Evolutionary conservation across 129 eudicot species (phyloP).

Genomic region (Pseudognaphalium luteoalbum): DNA sequence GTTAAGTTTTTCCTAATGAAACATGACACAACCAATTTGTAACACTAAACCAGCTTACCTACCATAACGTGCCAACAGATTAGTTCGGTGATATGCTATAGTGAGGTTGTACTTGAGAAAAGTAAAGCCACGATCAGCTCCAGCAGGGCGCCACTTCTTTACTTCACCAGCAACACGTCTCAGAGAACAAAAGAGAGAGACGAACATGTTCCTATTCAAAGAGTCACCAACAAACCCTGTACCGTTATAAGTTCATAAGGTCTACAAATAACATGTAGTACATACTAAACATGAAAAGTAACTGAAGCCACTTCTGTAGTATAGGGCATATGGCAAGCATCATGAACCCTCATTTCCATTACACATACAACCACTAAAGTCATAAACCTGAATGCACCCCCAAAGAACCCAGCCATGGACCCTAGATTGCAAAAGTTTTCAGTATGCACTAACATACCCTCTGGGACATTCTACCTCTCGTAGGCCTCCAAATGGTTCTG

Average conservation of each 20-base stretch:
- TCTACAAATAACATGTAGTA: conserved; percentile 30
- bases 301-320: conserved; percentile 7
- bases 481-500: neutral
- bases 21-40: neutral
- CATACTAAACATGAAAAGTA: conserved; percentile 10
- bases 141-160: conserved; percentile 97
- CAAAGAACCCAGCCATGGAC: conserved; percentile 11
- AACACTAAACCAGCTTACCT: conserved; percentile 68
- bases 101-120: conserved; percentile 86
- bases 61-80: conserved; percentile 93
- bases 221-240: conserved; percentile 99
- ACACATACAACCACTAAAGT: conserved; percentile 12
- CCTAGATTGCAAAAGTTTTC: conserved; percentile 2
- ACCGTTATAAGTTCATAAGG: conserved; percentile 50
- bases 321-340: conserved; percentile 20
- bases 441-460: neutral
- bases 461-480: neutral
- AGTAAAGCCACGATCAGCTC: conserved; percentile 92
- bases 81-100: conserved; percentile 91
- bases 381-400: conserved; percentile 10
- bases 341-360: conserved; percentile 12
- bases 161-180: conserved; percentile 63
- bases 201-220: conserved; percentile 94
- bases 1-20: neutral
- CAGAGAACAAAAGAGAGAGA: conserved; percentile 85